Base-by-base conservation (phyloP, 352 stramenopile species). In the Phytophthora macrochlamydospora region DNA sequence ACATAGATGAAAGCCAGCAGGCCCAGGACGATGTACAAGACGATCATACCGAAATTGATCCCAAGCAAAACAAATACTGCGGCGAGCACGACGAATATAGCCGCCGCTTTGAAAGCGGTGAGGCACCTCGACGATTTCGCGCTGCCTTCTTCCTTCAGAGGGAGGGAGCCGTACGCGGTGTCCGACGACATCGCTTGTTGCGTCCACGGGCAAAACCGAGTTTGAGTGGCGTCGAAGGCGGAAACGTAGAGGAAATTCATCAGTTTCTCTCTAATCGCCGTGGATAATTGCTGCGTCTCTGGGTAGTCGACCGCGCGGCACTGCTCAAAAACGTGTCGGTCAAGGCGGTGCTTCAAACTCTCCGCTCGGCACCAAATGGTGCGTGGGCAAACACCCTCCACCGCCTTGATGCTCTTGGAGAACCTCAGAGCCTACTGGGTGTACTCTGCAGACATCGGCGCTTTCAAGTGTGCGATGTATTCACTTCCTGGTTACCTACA, bases 21-120 rank as follows among this genome's bases (percentile, higher is more conserved):
- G 2, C 4, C n/a, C 13, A 53, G 14, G 33, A 59, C 49, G 29
- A 59, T 8, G 38, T 28, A 12, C 24, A 59, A 43, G 13, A 59
- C 18, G 40, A 53, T 52, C 49, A 59, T 59, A 46, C 49, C 49
- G 30, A 65, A 28, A 24, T 58, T 35, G 58, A 54, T 46, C 49
- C 35, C 58, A 7, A 65, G 58, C 30, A 66, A 42, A 14, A 30
- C n/a, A 40, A 53, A n/a, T n/a, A 53, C 43, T 2, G 43, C 43
- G 9, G 43, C 43, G 18, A 49, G 43, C 12, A 49, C 4, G 5
- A 12, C 43, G 11, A 49, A 49, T 28, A n/a, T 6, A 7, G 29
- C 8, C 18, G 5, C 14, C 3, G 29, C 2, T 49, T 49, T 49
- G 14, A 49, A n/a, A n/a, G 43, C 43, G 43, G 2, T 49, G 43